Percentiles rank a stretch among this genome's conserved stretches.
Conservation (phyloP, 2,329 filamentous ascomycete species). For the Teratosphaeria viscida region DNA sequence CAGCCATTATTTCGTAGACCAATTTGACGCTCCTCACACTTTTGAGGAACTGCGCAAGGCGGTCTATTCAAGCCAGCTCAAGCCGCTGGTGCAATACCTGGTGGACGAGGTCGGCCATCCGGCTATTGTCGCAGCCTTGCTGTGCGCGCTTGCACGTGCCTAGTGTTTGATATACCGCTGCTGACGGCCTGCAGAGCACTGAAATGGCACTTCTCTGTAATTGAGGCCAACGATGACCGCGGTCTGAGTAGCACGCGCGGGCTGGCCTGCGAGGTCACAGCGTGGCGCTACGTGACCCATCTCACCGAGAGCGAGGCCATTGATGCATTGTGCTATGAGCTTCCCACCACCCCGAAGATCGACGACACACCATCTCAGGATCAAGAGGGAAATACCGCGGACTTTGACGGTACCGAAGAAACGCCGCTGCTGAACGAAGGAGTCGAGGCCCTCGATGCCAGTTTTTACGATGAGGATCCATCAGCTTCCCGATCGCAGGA, state of each 20-base stretch:
- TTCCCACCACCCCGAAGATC: conserved; percentile 37
- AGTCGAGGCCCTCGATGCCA: conserved; percentile 9
- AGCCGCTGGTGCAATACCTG: conserved; percentile 57
- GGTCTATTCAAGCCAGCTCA: conserved; percentile 45
- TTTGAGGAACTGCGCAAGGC: conserved; percentile 66
- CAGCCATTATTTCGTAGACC: conserved; percentile 50
- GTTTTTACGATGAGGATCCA: conserved; percentile 15
- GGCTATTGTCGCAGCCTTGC: conserved; percentile 59
- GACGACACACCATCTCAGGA: background rate
- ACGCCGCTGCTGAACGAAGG: conserved; percentile 12
- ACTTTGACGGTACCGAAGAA: conserved; percentile 5
- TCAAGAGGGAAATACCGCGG: background rate
- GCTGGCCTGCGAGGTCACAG: conserved; percentile 68
- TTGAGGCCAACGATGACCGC: conserved; percentile 50
- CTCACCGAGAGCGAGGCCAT: conserved; percentile 64
- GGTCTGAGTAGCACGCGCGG: conserved; percentile 59
- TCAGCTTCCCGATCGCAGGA: conserved; percentile 6
- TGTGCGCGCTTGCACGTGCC: conserved; percentile 38
- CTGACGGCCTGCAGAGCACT: conserved; percentile 44
- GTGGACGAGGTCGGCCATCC: conserved; percentile 54
- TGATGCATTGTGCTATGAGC: conserved; percentile 63
- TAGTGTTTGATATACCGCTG: background rate
- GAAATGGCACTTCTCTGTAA: conserved; percentile 60
- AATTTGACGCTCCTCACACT: conserved; percentile 53
- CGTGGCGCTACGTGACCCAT: conserved; percentile 64